Conservation (phyloP, 352 stramenopile species). For the Globisporangium polare region DNA sequence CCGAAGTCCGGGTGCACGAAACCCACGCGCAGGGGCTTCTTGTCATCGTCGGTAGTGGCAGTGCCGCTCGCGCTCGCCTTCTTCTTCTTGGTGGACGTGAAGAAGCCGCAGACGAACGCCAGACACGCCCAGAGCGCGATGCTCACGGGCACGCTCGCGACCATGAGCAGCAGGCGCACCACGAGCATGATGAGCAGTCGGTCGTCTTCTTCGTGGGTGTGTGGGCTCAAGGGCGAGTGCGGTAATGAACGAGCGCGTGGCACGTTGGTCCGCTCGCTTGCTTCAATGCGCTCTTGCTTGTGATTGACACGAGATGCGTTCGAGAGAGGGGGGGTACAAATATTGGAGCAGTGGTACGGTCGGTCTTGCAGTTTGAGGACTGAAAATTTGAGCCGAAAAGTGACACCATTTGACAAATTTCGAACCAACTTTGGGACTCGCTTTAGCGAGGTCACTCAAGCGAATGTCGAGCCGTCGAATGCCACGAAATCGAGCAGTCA, state of each 20-base stretch:
- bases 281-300: neutral
- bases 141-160: constrained; percentile 13
- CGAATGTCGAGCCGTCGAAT: too few relatives aligned
- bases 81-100: constrained; percentile 9
- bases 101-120: constrained; percentile 15
- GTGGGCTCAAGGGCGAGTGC: neutral
- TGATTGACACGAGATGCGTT: neutral
- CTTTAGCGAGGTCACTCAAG: too few relatives aligned
- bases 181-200: constrained; percentile 5
- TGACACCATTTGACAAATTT: neutral
- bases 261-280: neutral
- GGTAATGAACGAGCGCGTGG: neutral
- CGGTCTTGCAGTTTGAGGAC: neutral
- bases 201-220: neutral
- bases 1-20: constrained; percentile 98
- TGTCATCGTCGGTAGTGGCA: neutral
- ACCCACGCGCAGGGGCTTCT: constrained; percentile 61
- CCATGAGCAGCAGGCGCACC: constrained; percentile 11
- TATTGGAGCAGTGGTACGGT: neutral
- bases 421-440: neutral
- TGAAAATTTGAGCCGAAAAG: neutral
- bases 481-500: too few relatives aligned
- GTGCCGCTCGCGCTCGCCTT: neutral
- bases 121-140: constrained; percentile 8
- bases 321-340: neutral